phyloP scores from a whole-genome alignment of 2,329 filamentous ascomycete genomes.

The Pseudogymnoascus sp. region DNA sequence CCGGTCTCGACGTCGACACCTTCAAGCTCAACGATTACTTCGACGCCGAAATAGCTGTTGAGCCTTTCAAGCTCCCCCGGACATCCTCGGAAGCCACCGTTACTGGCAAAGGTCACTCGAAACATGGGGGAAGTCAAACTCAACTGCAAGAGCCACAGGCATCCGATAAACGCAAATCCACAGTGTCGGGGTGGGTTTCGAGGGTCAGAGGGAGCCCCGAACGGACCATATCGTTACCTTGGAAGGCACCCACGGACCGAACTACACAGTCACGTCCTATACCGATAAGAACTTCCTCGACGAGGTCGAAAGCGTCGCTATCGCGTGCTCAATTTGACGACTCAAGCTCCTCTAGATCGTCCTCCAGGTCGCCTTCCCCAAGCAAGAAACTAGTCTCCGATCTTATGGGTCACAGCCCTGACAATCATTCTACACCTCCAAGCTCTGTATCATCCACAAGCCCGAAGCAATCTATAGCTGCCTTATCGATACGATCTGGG shows the following conservation, averaged over 20 bases:
- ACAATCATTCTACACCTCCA: slow-evolving; percentile 17
- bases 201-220: slow-evolving; percentile 25
- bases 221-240: slow-evolving; percentile 26
- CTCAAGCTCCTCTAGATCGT: slow-evolving; percentile 16
- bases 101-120: neutral
- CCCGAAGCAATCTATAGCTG: slow-evolving; percentile 16
- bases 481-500: slow-evolving; percentile 15
- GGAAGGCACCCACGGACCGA: slow-evolving; percentile 17
- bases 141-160: slow-evolving; percentile 18
- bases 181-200: slow-evolving; percentile 29
- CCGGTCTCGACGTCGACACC: slow-evolving; percentile 26
- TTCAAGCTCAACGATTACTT: slow-evolving; percentile 31
- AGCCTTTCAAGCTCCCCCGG: slow-evolving; percentile 31
- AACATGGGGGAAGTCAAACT: neutral
- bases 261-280: slow-evolving; percentile 10
- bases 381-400: slow-evolving; percentile 22
- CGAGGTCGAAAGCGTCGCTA: neutral
- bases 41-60: slow-evolving; percentile 43
- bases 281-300: neutral
- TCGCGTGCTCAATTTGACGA: neutral
- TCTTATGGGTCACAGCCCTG: slow-evolving; percentile 10
- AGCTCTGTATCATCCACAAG: slow-evolving; percentile 14
- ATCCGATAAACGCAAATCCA: slow-evolving; percentile 27
- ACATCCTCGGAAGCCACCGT: slow-evolving; percentile 12
- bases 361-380: slow-evolving; percentile 41